A percentile compares a stretch with the other conserved stretches of the same genome.
Conservation (phyloP, 331 rosid species). For the Quercus lobata region DNA sequence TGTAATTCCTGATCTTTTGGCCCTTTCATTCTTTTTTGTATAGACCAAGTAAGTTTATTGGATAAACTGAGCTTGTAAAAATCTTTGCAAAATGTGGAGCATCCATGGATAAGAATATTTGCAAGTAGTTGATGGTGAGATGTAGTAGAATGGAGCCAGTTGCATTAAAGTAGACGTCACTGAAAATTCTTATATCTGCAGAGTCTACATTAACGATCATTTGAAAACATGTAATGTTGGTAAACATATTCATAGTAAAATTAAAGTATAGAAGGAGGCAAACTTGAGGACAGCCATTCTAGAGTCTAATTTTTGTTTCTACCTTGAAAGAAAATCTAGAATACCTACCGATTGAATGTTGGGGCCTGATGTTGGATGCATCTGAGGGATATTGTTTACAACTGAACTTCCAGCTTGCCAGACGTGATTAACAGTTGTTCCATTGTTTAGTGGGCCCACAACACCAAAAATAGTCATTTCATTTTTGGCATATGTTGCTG, state of each 20-base stretch:
- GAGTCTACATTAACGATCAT: background rate
- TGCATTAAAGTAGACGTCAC: background rate
- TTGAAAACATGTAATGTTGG: background rate
- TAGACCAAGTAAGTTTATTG: background rate
- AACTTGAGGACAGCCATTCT: background rate
- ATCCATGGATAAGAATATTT: background rate
- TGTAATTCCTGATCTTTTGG: background rate
- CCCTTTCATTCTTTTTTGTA: background rate
- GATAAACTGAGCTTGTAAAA: background rate
- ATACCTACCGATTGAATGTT: conserved; percentile 11
- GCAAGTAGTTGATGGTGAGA: background rate
- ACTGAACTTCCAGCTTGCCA: conserved; percentile 20
- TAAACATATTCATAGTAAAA: background rate
- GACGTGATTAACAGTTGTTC: conserved; percentile 15
- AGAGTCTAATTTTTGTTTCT: background rate
- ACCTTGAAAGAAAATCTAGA: conserved; percentile 3
- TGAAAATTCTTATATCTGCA: background rate
- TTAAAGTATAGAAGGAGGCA: background rate
- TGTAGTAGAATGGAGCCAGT: background rate
- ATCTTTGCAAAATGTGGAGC: background rate
- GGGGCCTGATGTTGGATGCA: conserved; percentile 17
- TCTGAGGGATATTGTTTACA: conserved; percentile 4
- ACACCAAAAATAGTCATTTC: conserved; percentile 21
- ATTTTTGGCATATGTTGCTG: conserved; percentile 14
- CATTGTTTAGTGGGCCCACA: conserved; percentile 14